A percentile compares a stretch with the other conserved stretches of the same genome.
Conservation (phyloP, 1,284 basidiomycete species). For the Mycosarcoma maydis region DNA sequence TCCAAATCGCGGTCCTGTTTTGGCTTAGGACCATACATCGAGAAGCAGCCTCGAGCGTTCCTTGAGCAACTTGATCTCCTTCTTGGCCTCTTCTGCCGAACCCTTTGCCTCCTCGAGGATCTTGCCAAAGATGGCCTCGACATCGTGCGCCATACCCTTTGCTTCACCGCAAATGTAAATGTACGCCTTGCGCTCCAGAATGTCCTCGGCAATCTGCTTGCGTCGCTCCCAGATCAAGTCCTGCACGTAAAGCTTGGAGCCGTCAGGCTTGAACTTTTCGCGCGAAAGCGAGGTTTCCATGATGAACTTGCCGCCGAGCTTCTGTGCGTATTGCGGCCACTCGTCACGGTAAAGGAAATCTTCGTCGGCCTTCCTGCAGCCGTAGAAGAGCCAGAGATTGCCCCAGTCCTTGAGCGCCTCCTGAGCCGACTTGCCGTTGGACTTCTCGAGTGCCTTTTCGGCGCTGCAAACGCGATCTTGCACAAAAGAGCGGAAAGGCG, state of each 20-base stretch:
- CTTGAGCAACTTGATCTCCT: constrained; percentile 54
- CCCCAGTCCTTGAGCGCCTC: constrained; percentile 96
- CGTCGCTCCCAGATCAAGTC: constrained; percentile 70
- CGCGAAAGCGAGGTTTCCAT: constrained; percentile 90
- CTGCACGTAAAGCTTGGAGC: constrained; percentile 96
- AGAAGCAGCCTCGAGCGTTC: constrained; percentile 49
- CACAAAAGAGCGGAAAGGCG: constrained; percentile 97
- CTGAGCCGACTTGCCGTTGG: constrained; percentile 79
- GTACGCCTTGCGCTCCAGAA: constrained; percentile 91
- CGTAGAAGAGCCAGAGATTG: constrained; percentile 91
- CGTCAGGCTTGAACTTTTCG: constrained; percentile 79
- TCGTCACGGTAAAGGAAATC: constrained; percentile 95
- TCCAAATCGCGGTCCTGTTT: background rate
- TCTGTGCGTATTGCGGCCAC: constrained; percentile 86
- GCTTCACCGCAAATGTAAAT: constrained; percentile 83
- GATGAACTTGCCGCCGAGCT: constrained; percentile 88
- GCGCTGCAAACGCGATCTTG: constrained; percentile 97
- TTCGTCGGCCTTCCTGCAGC: constrained; percentile 84
- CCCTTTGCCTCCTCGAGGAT: constrained; percentile 95
- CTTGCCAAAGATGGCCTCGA: constrained; percentile 84
- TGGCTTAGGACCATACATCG: constrained; percentile 37
- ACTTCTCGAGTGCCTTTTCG: constrained; percentile 88
- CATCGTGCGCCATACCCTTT: constrained; percentile 92
- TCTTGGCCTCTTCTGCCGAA: constrained; percentile 73
- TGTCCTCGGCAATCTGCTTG: constrained; percentile 80